Conservation (phyloP, 1,139 yeast species). For the Pichia cactophila region DNA sequence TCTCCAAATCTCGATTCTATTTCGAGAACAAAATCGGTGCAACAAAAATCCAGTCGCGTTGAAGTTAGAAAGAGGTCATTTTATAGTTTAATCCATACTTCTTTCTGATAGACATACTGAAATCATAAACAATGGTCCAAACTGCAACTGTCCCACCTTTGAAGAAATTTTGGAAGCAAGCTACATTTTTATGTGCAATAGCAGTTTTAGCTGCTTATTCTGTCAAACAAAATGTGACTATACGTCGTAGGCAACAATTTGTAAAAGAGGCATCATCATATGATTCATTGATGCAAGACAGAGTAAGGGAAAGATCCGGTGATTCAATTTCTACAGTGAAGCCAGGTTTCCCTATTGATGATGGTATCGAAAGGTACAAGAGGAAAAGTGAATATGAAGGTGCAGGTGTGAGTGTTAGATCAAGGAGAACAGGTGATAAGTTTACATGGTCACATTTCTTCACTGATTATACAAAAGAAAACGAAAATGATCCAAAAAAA, state of each 20-base stretch:
- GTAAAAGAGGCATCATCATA: constrained; percentile 28
- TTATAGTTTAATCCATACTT: not conserved
- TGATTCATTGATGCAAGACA: constrained; percentile 24
- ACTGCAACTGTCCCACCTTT: constrained; percentile 23
- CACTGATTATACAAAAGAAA: constrained; percentile 13
- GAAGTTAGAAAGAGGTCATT: constrained; percentile 3
- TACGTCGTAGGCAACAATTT: constrained; percentile 27
- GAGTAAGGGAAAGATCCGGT: constrained; percentile 17
- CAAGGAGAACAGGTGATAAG: constrained; percentile 41
- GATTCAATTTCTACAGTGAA: constrained; percentile 30
- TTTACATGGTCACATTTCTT: constrained; percentile 18
- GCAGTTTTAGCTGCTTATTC: constrained; percentile 28
- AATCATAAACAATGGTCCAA: not conserved
- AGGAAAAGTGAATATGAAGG: constrained; percentile 63
- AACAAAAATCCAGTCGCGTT: not conserved
- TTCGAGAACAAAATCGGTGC: not conserved
- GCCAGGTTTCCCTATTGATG: constrained; percentile 36
- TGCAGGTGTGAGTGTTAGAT: constrained; percentile 48
- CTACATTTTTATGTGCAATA: constrained; percentile 20
- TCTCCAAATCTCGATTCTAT: not conserved
- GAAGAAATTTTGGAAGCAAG: constrained; percentile 27
- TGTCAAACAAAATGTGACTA: constrained; percentile 29
- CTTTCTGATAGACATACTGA: not conserved
- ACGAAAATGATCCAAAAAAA: constrained; percentile 1
- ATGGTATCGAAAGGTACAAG: constrained; percentile 21